phyloP scores from a whole-genome alignment of 495 filamentous ascomycete genomes.

The Aspergillus egyptiacus region DNA sequence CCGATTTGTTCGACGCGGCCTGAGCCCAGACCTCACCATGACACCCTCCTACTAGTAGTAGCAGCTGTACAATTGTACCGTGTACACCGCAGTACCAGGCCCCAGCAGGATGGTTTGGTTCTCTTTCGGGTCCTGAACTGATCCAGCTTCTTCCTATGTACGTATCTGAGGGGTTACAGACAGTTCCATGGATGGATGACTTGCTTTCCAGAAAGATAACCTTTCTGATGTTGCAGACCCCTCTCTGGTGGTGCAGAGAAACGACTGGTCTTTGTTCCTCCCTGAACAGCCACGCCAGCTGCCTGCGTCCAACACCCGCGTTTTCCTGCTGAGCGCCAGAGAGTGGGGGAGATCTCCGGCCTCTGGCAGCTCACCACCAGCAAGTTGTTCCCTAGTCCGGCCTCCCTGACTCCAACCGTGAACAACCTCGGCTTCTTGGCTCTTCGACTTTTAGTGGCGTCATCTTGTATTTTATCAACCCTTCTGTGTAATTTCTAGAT shows the following conservation, averaged over 20 bases:
- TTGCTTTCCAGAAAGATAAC: constrained; percentile 5
- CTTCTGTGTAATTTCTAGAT: constrained; percentile 5
- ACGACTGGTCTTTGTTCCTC: constrained; percentile 17
- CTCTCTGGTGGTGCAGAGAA: constrained; percentile 5
- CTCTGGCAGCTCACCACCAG: too few relatives aligned
- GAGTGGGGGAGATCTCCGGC: constrained; percentile 27
- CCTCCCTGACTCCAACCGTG: constrained; percentile 25
- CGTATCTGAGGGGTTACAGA: too few relatives aligned
- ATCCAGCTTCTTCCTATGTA: too few relatives aligned
- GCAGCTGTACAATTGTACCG: neutral
- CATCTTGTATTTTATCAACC: constrained; percentile 6
- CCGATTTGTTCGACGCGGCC: constrained; percentile 16
- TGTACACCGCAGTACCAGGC: too few relatives aligned
- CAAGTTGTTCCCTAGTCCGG: constrained; percentile 24
- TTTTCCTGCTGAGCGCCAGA: constrained; percentile 18
- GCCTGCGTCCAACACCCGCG: constrained; percentile 19
- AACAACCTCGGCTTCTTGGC: constrained; percentile 27
- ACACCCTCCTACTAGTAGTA: constrained; percentile 23
- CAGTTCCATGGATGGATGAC: too few relatives aligned
- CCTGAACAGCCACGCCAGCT: constrained; percentile 9
- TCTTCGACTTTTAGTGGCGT: constrained; percentile 9
- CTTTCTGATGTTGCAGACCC: constrained; percentile 14
- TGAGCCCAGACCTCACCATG: constrained; percentile 16
- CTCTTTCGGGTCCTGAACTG: too few relatives aligned
- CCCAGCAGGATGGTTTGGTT: too few relatives aligned